These are phyloP conservation scores for Lactarius psammicola DNA, from an alignment of 768 basidiomycete species.

Conservation along the genomic window DNA sequence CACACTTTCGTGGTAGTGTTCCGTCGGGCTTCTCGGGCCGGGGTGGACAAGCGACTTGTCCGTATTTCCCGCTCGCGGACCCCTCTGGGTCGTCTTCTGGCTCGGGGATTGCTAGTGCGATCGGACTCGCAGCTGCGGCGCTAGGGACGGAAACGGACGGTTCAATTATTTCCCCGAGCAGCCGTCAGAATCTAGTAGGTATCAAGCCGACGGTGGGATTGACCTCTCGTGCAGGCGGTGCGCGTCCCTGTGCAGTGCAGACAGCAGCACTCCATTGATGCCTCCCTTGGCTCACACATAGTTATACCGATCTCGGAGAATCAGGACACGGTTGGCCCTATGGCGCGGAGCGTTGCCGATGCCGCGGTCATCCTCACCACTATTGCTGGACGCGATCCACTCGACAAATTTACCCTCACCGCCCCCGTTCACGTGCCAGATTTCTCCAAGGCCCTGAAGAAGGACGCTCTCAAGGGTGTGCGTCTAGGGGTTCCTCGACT, in stretches of 20 bases:
- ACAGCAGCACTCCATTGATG: not conserved
- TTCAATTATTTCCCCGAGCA: slow-evolving; percentile 46
- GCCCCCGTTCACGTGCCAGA: slow-evolving; percentile 54
- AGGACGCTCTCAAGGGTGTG: slow-evolving; percentile 46
- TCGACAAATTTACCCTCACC: slow-evolving; percentile 43
- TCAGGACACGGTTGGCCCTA: slow-evolving; percentile 61
- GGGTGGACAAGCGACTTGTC: slow-evolving; percentile 44
- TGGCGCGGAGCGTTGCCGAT: slow-evolving; percentile 53
- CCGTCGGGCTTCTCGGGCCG: slow-evolving; percentile 48
- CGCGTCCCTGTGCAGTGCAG: slow-evolving; percentile 5
- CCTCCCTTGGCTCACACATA: slow-evolving; percentile 28
- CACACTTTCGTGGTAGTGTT: slow-evolving; percentile 39
- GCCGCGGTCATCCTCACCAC: slow-evolving; percentile 52
- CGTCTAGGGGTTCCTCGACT: slow-evolving; percentile 47
- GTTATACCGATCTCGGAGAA: slow-evolving; percentile 52
- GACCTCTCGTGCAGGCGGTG: slow-evolving; percentile 59
- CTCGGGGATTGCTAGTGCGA: slow-evolving; percentile 40
- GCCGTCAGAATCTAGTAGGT: slow-evolving; percentile 55
- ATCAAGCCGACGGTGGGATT: slow-evolving; percentile 62
- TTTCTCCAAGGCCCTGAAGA: slow-evolving; percentile 52
- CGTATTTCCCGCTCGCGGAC: slow-evolving; percentile 45
- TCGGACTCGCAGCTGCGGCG: slow-evolving; percentile 45
- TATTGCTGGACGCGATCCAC: slow-evolving; percentile 46
- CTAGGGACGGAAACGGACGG: slow-evolving; percentile 52
- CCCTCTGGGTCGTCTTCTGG: slow-evolving; percentile 46